Conservation (phyloP, 2,329 filamentous ascomycete species). For the Calonectria pseudoturangicola region DNA sequence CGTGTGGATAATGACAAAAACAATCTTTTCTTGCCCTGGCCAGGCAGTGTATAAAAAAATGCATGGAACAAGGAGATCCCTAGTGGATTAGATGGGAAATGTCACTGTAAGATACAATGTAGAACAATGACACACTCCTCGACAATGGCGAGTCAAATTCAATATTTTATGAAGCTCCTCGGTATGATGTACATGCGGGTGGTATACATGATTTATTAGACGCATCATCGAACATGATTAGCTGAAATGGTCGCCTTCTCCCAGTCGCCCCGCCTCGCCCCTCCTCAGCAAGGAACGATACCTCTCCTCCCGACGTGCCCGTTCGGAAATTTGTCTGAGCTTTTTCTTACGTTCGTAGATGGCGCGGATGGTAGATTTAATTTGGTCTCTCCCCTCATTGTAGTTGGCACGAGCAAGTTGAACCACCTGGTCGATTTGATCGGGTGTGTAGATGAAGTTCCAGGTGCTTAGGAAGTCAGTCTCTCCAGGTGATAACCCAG, state of each 20-base stretch:
- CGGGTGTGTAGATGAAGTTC: constrained; percentile 97
- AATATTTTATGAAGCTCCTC: constrained; percentile 49
- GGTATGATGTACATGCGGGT: constrained; percentile 54
- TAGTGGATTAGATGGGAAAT: constrained; percentile 50
- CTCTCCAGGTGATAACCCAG: constrained; percentile 87
- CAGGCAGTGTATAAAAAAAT: constrained; percentile 59
- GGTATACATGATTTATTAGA: constrained; percentile 40
- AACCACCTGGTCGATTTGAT: constrained; percentile 91
- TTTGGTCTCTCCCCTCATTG: constrained; percentile 85
- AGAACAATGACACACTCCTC: constrained; percentile 59
- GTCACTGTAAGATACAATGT: constrained; percentile 64
- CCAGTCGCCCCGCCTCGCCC: constrained; percentile 73
- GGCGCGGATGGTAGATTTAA: constrained; percentile 85
- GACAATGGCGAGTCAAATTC: constrained; percentile 52
- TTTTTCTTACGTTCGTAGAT: constrained; percentile 95
- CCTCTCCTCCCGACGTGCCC: constrained; percentile 60
- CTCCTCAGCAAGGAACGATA: constrained; percentile 68
- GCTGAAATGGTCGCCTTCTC: constrained; percentile 80
- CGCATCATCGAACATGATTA: constrained; percentile 33
- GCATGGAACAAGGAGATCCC: constrained; percentile 52
- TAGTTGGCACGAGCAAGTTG: constrained; percentile 91
- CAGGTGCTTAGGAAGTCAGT: constrained; percentile 95
- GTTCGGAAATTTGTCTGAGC: constrained; percentile 74
- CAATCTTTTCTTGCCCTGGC: constrained; percentile 50
- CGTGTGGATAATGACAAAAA: constrained; percentile 53